phyloP scores from a whole-genome alignment of 345 rosid genomes.

The Gossypium anomalum region DNA sequence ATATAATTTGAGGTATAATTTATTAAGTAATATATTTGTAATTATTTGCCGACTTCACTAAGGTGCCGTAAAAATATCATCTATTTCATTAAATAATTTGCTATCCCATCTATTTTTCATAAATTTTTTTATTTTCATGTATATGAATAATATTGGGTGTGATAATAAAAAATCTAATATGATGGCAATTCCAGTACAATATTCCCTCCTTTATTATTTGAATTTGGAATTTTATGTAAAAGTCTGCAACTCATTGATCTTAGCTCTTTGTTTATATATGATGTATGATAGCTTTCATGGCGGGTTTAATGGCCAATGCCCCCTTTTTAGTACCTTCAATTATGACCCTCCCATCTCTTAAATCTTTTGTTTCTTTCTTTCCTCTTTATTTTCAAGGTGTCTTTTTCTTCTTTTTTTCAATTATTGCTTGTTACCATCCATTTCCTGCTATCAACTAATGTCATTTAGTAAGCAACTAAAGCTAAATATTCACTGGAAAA shows the following conservation, averaged over 20 bases:
- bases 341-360: slow-evolving; percentile 4
- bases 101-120: no score
- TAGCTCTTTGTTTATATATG: slow-evolving; percentile 1
- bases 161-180: neutral
- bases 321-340: neutral
- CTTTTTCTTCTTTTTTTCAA: neutral
- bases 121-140: no score
- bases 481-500: no score
- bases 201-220: neutral
- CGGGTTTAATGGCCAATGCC: neutral
- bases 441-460: neutral
- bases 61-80: no score
- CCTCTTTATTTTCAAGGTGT: neutral
- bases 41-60: no score
- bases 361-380: slow-evolving; percentile 3
- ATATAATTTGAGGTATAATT: no score
- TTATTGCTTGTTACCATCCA: neutral
- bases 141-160: neutral
- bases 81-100: no score
- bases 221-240: slow-evolving; percentile 2
- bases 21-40: no score
- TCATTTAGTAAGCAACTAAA: neutral
- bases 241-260: neutral
- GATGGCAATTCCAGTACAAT: slow-evolving; percentile 9
- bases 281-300: neutral